phyloP scores from a whole-genome alignment of 2,329 filamentous ascomycete genomes.

The Diaporthe velutina region DNA sequence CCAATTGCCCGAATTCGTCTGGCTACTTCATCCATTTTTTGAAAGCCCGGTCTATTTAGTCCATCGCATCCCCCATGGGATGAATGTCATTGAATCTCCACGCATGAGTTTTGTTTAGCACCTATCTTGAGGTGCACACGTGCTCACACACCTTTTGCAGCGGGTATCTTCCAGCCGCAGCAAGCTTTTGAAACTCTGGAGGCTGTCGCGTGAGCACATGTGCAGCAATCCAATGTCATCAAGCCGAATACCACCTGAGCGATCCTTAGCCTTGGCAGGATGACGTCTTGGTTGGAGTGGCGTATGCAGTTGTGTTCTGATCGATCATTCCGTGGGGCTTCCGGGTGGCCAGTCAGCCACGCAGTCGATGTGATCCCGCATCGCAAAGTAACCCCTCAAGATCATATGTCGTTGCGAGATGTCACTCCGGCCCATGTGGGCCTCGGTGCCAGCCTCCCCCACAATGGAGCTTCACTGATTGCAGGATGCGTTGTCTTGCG shows the following conservation, averaged over 20 bases:
- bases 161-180: slow-evolving; percentile 4
- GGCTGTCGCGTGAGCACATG: neutral
- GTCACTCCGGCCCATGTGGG: neutral
- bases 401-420: slow-evolving; percentile 24
- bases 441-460: slow-evolving; percentile 9
- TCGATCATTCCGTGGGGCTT: neutral
- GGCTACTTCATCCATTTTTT: neutral
- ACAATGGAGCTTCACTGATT: neutral
- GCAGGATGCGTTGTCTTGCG: slow-evolving; percentile 8
- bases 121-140: neutral
- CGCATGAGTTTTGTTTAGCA: neutral
- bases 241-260: neutral
- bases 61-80: neutral
- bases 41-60: neutral
- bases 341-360: neutral
- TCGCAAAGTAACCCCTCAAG: slow-evolving; percentile 10
- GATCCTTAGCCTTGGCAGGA: neutral
- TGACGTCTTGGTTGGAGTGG: slow-evolving; percentile 8
- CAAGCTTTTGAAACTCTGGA: neutral
- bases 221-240: neutral
- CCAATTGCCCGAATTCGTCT: neutral
- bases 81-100: neutral
- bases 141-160: neutral
- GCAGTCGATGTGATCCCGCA: neutral
- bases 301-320: neutral